A percentile compares a stretch with the other conserved stretches of the same genome.
phyloP scores from a whole-genome alignment of 179 eudicot genomes.

The Beta lomatogona region DNA sequence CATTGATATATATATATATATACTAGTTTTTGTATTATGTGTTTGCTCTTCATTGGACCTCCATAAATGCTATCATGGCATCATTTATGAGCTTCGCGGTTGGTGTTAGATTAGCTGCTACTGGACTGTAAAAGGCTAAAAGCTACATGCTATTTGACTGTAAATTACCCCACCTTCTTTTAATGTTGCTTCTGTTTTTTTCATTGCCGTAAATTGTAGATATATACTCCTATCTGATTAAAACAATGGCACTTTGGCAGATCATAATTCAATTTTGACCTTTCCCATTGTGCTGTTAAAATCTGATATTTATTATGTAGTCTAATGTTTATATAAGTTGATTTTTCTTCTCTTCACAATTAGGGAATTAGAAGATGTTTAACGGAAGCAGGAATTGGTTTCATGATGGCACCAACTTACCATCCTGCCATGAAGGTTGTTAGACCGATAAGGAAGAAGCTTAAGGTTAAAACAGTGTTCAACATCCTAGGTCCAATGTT shows the following conservation, averaged over 20 bases:
- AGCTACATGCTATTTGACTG: neutral
- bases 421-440: conserved; percentile 99
- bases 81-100: conserved; percentile 18
- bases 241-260: neutral
- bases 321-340: neutral
- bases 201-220: neutral
- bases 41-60: conserved; percentile 14
- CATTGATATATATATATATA: neutral
- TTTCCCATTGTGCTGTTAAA: neutral
- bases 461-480: conserved; percentile 88
- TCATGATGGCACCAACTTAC: conserved; percentile 91
- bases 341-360: neutral
- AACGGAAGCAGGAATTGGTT: conserved; percentile 82
- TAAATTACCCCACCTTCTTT: conserved; percentile 4
- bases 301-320: neutral
- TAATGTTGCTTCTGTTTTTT: conserved; percentile 1
- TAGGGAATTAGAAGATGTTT: conserved; percentile 83
- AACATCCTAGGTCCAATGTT: conserved; percentile 96
- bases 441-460: conserved; percentile 80
- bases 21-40: neutral
- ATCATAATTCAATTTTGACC: neutral
- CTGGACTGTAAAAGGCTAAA: neutral
- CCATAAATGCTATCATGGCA: conserved; percentile 5
- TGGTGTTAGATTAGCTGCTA: conserved; percentile 18
- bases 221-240: neutral